Evolutionary conservation across 768 basidiomycete genomes (phyloP), one percentile per base, ranked within the genome.

Genomic region (Arthromyces matolae): DNA sequence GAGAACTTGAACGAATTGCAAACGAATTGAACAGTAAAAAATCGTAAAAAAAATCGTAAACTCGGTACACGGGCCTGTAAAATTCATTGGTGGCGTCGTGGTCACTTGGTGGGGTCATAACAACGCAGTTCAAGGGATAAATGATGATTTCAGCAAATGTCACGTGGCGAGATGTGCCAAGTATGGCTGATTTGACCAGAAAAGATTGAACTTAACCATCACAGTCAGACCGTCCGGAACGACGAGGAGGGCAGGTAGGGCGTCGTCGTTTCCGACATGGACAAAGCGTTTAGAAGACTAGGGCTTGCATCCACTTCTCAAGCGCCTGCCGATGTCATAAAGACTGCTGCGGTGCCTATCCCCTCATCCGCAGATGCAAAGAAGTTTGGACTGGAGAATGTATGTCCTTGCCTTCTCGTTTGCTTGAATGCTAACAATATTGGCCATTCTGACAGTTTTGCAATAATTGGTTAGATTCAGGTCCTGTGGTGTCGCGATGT

Each of bases 381-480:
- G 76, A 86, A 83, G 62, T 95, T 94, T 73, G 95, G 95, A n/a
- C 74, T 96, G 44, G 95, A 96, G 76, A 98, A 98, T 66, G 93
- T 94, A 65, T 61, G 93, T 80, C 23, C 5, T 42, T 24, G 28
- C 32, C 16, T 37, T 18, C 10, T 41, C 27, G 49, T 44, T 31
- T 44, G 20, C 28, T 32, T 45, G 23, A 34, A n/a, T 40, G 48
- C 43, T 38, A 47, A 40, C 47, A 25, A 16, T 39, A 52, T 48
- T 28, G n/a, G 16, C 38, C 16, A 43, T 16, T 40, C 7, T 54
- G n/a, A n/a, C n/a, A 95, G 92, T 96, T 95, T 72, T 93, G 93
- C 32, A 98, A 97, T 65, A 98, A 92, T 38, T 98, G 94, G 93
- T 93, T 55, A 58, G 76, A 38, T 20, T 22, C 8, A 16, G 8